Evolutionary conservation across 2,329 filamentous ascomycete genomes (phyloP), one percentile per base, ranked within the genome.

Genomic region (Akanthomyces dipterigenus): DNA sequence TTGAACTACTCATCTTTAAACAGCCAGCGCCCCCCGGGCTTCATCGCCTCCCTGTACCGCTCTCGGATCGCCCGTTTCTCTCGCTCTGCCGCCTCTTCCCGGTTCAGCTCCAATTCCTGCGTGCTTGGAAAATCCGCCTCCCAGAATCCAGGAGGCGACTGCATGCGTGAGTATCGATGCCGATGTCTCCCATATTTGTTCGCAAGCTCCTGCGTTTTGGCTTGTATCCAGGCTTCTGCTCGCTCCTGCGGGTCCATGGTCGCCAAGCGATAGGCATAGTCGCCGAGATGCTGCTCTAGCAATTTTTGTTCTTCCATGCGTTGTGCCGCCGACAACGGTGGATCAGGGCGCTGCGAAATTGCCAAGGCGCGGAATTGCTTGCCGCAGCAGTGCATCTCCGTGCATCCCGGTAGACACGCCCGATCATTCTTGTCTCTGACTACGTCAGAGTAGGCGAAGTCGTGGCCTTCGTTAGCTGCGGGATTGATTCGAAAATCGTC

Each of bases 71-170:
- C 81, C 55, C 84, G 78, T 65, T 80, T 82, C 70, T 89, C 87
- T 63, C 84, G 76, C 67, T 80, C 80, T n/a, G 78, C 80, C 0
- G 88, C 89, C 69, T 87, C 85, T 63, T 82, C 80, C 62, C 83
- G 83, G 67, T 93, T 85, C 57, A 80, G 77, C 66, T 84, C 78
- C 31, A 87, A 75, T 73, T 97, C 90, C 71, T 98, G 95, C 1
- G 95, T 97, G 28, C 78, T 86, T 1, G 93, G 93, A 71, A 99
- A 96, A 67, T 96, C 93, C 1, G 88, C 83, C 59, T 90, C 82
- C 95, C 95, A 99, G 71, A 91, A 98, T 0, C 92, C 93, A 1
- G 91, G 91, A 14, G 95, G 93, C 11, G 89, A 91, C 49, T 77
- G 80, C 64, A 84, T 81, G 55, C 91, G 83, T 63, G 87, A 83